Conservation (phyloP, 2,329 filamentous ascomycete species). For the Epichloe scottii region DNA sequence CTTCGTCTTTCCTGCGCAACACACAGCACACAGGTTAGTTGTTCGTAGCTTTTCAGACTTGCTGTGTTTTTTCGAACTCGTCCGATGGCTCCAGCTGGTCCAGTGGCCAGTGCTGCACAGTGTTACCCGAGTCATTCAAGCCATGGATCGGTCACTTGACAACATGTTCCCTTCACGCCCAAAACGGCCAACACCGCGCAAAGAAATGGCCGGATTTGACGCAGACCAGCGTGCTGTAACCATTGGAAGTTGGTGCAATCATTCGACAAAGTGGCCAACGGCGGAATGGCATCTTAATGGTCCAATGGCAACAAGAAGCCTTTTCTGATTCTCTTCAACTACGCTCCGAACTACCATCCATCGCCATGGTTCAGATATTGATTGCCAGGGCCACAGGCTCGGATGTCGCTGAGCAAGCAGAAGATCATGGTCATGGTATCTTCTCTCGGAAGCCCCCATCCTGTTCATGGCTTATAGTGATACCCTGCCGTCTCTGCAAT, state of each 20-base stretch:
- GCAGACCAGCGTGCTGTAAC: not conserved
- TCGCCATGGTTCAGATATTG: too few species aligned
- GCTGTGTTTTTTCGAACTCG: not conserved
- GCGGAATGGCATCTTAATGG: not conserved
- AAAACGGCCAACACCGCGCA: too few species aligned
- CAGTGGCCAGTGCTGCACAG: not conserved
- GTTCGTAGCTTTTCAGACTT: not conserved
- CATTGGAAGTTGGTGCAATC: not conserved
- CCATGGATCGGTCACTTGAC: not conserved
- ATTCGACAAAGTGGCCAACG: not conserved
- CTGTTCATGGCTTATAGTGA: not conserved
- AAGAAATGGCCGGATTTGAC: not conserved
- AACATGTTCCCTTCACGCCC: not conserved
- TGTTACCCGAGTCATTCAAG: not conserved
- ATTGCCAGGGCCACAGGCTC: not conserved
- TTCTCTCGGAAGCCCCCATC: not conserved
- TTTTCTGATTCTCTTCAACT: not conserved
- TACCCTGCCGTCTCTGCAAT: not conserved
- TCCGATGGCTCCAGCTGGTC: not conserved
- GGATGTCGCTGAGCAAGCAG: not conserved
- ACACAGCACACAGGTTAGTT: not conserved
- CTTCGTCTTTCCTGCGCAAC: not conserved
- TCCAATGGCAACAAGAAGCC: not conserved
- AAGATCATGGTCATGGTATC: not conserved
- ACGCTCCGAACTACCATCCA: not conserved